Percentiles rank a stretch among this genome's conserved stretches.
Conservation (phyloP, 2,329 filamentous ascomycete genomes). For the Corynespora cassiicola region DNA sequence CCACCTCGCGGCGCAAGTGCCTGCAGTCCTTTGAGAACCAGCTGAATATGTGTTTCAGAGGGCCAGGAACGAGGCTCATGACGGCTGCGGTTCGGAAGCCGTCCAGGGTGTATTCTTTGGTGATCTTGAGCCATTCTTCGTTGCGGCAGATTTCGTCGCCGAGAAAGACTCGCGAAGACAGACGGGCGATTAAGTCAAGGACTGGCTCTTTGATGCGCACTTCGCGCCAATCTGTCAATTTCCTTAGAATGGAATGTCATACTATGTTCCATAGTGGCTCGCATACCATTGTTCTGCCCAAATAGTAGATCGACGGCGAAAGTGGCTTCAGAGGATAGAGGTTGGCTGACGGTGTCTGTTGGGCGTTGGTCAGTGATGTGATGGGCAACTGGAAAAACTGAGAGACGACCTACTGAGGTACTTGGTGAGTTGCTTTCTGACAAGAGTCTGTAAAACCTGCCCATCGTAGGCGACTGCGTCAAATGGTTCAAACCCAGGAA, state of each 20-base stretch:
- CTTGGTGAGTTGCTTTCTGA: too few relatives aligned
- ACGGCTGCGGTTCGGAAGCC: conserved; percentile 10
- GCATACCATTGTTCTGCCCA: too few relatives aligned
- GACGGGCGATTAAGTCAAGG: conserved; percentile 58
- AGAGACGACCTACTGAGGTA: too few relatives aligned
- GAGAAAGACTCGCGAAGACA: conserved; percentile 58
- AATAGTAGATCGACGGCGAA: not conserved
- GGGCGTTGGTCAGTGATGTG: too few relatives aligned
- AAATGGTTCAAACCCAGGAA: too few relatives aligned
- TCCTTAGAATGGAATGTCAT: too few relatives aligned
- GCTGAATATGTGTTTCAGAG: conserved; percentile 43
- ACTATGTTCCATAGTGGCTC: too few relatives aligned
- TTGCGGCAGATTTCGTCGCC: conserved; percentile 46
- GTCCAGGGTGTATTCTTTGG: conserved; percentile 37
- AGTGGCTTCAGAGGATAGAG: conserved; percentile 2
- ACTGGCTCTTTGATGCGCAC: conserved; percentile 21
- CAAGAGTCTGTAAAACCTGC: too few relatives aligned
- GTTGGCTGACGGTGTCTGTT: conserved; percentile 1
- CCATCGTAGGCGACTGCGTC: too few relatives aligned
- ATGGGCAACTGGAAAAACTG: too few relatives aligned
- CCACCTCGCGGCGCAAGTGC: conserved; percentile 46
- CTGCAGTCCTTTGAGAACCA: conserved; percentile 52
- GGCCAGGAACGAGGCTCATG: not conserved
- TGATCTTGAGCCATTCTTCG: conserved; percentile 45
- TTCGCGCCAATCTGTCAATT: conserved; percentile 15